These are phyloP conservation scores for Silene uniflora DNA, from an alignment of 148 eudicot species.

Conservation along the genomic window DNA sequence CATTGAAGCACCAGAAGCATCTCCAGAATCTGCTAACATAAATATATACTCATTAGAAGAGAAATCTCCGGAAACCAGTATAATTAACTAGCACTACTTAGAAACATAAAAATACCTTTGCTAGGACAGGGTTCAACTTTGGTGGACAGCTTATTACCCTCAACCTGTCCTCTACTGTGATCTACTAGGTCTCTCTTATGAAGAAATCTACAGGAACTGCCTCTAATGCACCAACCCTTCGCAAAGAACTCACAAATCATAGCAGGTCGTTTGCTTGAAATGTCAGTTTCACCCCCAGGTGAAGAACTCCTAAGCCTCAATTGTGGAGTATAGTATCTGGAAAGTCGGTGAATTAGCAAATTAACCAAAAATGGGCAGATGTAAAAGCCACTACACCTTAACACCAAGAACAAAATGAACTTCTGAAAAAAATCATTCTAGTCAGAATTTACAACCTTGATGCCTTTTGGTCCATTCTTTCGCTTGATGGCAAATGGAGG, in stretches of 20 bases:
- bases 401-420: constrained; percentile 7
- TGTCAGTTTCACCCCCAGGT: constrained; percentile 36
- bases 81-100: constrained; percentile 22
- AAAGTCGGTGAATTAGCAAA: constrained; percentile 39
- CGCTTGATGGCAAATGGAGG: constrained; percentile 33
- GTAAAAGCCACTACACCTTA: constrained; percentile 14
- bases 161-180: constrained; percentile 30
- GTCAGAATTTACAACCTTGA: constrained; percentile 47
- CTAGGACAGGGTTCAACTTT: constrained; percentile 31
- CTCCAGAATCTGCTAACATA: constrained; percentile 47
- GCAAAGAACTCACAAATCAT: constrained; percentile 66
- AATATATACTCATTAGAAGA: constrained; percentile 34
- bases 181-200: constrained; percentile 50
- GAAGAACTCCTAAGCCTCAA: constrained; percentile 55
- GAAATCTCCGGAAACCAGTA: constrained; percentile 13
- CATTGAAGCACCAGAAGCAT: constrained; percentile 28
- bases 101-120: constrained; percentile 41
- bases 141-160: constrained; percentile 30
- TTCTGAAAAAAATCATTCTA: constrained; percentile 12
- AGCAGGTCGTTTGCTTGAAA: constrained; percentile 55
- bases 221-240: constrained; percentile 96
- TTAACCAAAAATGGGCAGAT: constrained; percentile 24
- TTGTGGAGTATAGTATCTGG: constrained; percentile 52
- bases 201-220: constrained; percentile 76
- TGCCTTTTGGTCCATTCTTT: constrained; percentile 31